phyloP scores from a whole-genome alignment of 2,329 filamentous ascomycete species.

The Epichloe baconii region DNA sequence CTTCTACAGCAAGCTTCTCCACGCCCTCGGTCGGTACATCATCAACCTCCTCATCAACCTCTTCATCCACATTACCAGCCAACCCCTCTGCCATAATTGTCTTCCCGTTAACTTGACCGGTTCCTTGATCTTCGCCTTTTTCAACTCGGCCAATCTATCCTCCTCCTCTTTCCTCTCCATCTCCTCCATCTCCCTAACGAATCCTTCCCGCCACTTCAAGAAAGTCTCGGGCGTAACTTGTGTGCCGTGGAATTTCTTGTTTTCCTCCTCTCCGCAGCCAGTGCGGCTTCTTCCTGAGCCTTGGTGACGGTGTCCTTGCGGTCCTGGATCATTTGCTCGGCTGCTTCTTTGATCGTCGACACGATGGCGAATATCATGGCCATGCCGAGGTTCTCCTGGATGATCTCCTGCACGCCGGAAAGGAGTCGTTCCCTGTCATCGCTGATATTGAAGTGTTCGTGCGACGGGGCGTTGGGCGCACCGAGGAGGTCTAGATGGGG shows the following conservation, averaged over 20 bases:
- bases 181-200: slow-evolving; percentile 71
- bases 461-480: slow-evolving; percentile 53
- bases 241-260: slow-evolving; percentile 89
- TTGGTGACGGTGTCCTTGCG: slow-evolving; percentile 53
- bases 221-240: slow-evolving; percentile 81
- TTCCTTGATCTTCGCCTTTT: slow-evolving; percentile 64
- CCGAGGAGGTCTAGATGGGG: slow-evolving; percentile 65
- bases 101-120: slow-evolving; percentile 58
- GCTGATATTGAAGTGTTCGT: slow-evolving; percentile 65
- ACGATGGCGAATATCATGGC: slow-evolving; percentile 93
- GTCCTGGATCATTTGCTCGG: slow-evolving; percentile 71
- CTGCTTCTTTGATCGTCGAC: slow-evolving; percentile 74
- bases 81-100: slow-evolving; percentile 71
- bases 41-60: slow-evolving; percentile 53
- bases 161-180: slow-evolving; percentile 54
- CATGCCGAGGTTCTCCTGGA: slow-evolving; percentile 92
- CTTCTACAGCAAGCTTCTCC: slow-evolving; percentile 60
- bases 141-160: slow-evolving; percentile 70
- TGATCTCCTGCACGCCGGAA: slow-evolving; percentile 54
- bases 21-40: slow-evolving; percentile 46
- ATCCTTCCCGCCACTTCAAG: slow-evolving; percentile 65
- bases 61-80: slow-evolving; percentile 52
- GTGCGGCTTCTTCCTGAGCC: slow-evolving; percentile 38
- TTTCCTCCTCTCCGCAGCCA: slow-evolving; percentile 77
- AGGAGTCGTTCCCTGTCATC: slow-evolving; percentile 69